Conservation (phyloP, 2,329 filamentous ascomycete species). For the Chaetothyriales sp. region DNA sequence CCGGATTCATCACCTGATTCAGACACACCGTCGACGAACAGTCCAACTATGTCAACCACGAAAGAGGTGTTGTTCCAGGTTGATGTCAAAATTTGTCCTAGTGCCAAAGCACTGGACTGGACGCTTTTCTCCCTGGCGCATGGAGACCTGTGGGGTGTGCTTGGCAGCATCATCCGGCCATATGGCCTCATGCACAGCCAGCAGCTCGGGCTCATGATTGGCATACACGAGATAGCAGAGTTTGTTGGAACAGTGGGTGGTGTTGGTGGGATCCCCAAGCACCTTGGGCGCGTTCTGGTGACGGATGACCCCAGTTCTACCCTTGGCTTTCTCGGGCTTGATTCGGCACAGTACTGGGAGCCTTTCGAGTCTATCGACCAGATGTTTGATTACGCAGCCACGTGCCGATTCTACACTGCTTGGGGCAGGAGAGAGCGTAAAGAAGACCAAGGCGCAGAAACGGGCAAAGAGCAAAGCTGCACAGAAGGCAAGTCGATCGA, state of each 20-base stretch:
- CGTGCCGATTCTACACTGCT: slow-evolving; percentile 10
- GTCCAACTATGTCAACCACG: not conserved
- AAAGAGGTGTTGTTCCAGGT: slow-evolving; percentile 35
- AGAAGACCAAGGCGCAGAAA: not conserved
- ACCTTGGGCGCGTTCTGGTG: slow-evolving; percentile 40
- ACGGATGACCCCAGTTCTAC: slow-evolving; percentile 41
- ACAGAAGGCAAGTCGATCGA: not conserved
- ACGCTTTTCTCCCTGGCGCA: slow-evolving; percentile 53
- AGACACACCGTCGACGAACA: not conserved
- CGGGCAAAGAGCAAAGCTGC: not conserved
- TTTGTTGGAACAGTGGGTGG: slow-evolving; percentile 38
- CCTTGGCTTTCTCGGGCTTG: slow-evolving; percentile 37
- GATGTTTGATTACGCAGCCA: slow-evolving; percentile 11
- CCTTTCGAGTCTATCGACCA: slow-evolving; percentile 34
- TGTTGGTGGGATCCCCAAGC: slow-evolving; percentile 27
- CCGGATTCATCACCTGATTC: not conserved
- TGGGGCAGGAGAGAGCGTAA: not conserved
- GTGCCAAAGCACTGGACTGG: slow-evolving; percentile 40
- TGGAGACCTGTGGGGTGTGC: slow-evolving; percentile 53
- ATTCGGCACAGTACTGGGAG: slow-evolving; percentile 33
- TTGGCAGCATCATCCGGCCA: slow-evolving; percentile 48
- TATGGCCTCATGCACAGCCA: slow-evolving; percentile 54
- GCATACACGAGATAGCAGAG: slow-evolving; percentile 47
- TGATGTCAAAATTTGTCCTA: slow-evolving; percentile 45
- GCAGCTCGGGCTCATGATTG: slow-evolving; percentile 47